Evolutionary conservation across 768 basidiomycete genomes (phyloP).

Genomic region (Phlebiopsis gigantea): DNA sequence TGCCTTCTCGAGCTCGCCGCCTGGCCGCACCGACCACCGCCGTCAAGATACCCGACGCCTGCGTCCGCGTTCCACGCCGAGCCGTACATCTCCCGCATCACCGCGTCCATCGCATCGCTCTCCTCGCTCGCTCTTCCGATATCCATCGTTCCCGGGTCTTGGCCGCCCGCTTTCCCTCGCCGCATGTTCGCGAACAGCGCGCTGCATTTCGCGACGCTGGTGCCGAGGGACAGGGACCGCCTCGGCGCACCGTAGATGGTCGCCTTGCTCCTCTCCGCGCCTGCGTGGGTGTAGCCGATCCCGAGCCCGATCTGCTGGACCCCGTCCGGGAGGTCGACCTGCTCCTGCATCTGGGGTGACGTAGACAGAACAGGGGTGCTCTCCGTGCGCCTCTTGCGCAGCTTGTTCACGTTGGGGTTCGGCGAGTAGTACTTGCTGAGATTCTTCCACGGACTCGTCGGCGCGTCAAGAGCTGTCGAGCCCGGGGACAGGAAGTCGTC

Average conservation of each 20-base stretch:
- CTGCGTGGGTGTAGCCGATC: slow-evolving; percentile 22
- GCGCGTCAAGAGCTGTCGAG: neutral
- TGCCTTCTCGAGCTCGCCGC: slow-evolving; percentile 2
- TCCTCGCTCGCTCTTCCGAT: slow-evolving; percentile 12
- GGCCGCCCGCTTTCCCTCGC: neutral
- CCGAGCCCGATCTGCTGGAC: slow-evolving; percentile 30
- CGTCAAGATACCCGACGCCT: slow-evolving; percentile 3
- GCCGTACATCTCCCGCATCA: slow-evolving; percentile 25
- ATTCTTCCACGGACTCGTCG: slow-evolving; percentile 2
- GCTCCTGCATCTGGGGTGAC: slow-evolving; percentile 17
- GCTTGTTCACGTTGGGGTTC: slow-evolving; percentile 32
- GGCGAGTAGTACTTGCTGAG: slow-evolving; percentile 14
- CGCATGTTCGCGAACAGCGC: slow-evolving; percentile 2
- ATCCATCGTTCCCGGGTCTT: neutral
- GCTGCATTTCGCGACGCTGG: slow-evolving; percentile 5
- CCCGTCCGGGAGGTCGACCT: slow-evolving; percentile 34
- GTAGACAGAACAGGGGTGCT: slow-evolving; percentile 25
- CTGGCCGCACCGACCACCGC: neutral
- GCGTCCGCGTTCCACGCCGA: slow-evolving; percentile 17
- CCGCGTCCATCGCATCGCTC: slow-evolving; percentile 22
- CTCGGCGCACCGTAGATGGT: neutral
- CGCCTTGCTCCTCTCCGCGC: neutral
- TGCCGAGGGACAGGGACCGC: neutral
- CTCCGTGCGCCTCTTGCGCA: slow-evolving; percentile 35
- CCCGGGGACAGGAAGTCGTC: neutral